Conservation (phyloP, 257 asterid genomes). For the Anisodus tanguticus region DNA sequence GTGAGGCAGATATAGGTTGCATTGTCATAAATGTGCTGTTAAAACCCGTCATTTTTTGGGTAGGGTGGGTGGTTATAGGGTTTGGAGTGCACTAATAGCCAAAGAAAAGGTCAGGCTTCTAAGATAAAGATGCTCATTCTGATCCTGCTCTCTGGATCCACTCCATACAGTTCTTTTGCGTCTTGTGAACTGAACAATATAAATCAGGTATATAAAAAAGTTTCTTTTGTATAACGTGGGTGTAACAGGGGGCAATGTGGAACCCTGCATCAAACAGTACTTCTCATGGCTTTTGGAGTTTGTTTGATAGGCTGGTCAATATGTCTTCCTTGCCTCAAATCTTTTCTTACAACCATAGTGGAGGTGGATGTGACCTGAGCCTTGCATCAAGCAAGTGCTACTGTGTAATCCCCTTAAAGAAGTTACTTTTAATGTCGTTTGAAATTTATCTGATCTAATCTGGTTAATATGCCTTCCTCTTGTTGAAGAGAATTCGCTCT, state of each 20-base stretch:
- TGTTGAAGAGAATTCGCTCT: background rate
- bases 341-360: background rate
- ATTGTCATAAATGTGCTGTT: background rate
- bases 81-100: conserved; percentile 11
- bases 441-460: conserved; percentile 15
- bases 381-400: background rate
- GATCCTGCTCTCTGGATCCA: conserved; percentile 11
- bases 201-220: background rate
- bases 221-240: background rate
- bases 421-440: background rate
- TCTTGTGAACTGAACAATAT: conserved; percentile 23
- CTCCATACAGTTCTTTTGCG: background rate
- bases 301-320: background rate
- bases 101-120: conserved; percentile 4
- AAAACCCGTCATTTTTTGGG: background rate
- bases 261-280: conserved; percentile 10
- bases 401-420: background rate
- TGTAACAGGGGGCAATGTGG: background rate
- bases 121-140: conserved; percentile 6
- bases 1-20: conserved; percentile 1
- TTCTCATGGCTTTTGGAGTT: conserved; percentile 1
- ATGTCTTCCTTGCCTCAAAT: background rate
- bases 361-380: background rate
- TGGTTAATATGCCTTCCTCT: conserved; percentile 2
- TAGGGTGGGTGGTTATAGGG: background rate